These are phyloP conservation scores for Quercus aquifolioides DNA, from an alignment of 306 rosid species.

Conservation along the genomic window DNA sequence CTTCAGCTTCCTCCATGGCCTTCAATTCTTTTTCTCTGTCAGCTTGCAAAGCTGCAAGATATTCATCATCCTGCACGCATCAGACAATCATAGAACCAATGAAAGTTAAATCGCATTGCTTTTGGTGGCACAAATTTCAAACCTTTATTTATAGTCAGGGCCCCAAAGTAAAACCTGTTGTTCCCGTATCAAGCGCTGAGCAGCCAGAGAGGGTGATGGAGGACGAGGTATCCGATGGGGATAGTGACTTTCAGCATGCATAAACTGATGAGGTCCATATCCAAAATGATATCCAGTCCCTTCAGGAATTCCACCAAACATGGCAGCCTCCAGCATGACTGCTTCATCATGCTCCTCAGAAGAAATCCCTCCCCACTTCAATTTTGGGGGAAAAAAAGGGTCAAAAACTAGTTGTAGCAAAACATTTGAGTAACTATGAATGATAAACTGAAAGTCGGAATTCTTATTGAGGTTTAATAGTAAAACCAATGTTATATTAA, in stretches of 20 bases:
- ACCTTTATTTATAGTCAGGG: neutral
- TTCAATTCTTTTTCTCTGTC: constrained; percentile 86
- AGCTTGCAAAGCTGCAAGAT: constrained; percentile 82
- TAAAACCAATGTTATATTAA: neutral
- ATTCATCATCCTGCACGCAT: constrained; percentile 83
- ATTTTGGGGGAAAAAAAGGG: constrained; percentile 17
- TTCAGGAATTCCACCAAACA: constrained; percentile 95
- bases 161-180: constrained; percentile 67
- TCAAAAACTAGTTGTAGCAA: constrained; percentile 9
- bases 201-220: constrained; percentile 81
- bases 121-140: constrained; percentile 3
- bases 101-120: constrained; percentile 12
- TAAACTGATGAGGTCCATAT: constrained; percentile 63
- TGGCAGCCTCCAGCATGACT: constrained; percentile 96
- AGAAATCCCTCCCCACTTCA: constrained; percentile 96
- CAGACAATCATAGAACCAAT: constrained; percentile 3
- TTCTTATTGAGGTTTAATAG: constrained; percentile 5
- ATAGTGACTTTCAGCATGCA: constrained; percentile 44
- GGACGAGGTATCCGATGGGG: constrained; percentile 53
- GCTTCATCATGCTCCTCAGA: constrained; percentile 93
- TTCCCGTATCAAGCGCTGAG: constrained; percentile 89
- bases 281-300: constrained; percentile 56
- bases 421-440: neutral
- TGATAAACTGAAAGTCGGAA: constrained; percentile 9
- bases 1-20: constrained; percentile 74